These are phyloP conservation scores for Endoconidiophora polonica DNA, from an alignment of 2,329 filamentous ascomycete species.

Conservation along the genomic window DNA sequence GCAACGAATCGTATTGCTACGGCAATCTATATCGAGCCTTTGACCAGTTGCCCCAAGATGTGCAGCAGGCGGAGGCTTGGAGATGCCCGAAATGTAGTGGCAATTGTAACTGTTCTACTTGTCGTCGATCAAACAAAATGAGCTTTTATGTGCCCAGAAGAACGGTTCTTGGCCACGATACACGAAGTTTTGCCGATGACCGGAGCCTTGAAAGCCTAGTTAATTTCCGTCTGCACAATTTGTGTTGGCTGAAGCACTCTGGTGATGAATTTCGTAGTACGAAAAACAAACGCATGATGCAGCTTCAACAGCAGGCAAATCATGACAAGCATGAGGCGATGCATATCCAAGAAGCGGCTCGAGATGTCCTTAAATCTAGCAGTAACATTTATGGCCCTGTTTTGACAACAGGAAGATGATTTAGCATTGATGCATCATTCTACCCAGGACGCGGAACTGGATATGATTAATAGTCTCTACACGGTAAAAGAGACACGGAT, in stretches of 20 bases:
- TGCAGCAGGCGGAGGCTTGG: conserved; percentile 72
- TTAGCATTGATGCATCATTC: neutral
- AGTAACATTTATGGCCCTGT: no score
- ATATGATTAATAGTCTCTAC: no score
- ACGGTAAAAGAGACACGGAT: no score
- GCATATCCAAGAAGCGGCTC: conserved; percentile 23
- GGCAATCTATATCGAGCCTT: conserved; percentile 85
- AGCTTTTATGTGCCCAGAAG: conserved; percentile 72
- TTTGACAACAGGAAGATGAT: no score
- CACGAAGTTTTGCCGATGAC: conserved; percentile 73
- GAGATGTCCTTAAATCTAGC: conserved; percentile 15
- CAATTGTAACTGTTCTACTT: conserved; percentile 75
- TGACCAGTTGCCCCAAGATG: conserved; percentile 68
- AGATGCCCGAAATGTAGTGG: conserved; percentile 72
- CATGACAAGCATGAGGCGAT: conserved; percentile 31
- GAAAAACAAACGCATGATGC: conserved; percentile 40
- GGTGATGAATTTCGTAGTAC: conserved; percentile 42
- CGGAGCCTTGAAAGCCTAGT: conserved; percentile 81
- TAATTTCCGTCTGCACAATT: conserved; percentile 78
- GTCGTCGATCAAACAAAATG: conserved; percentile 49
- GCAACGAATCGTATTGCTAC: conserved; percentile 71
- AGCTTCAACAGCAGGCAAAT: conserved; percentile 37
- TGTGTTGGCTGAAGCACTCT: conserved; percentile 56
- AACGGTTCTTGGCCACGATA: conserved; percentile 80
- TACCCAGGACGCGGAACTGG: no score